A percentile compares a stretch with the other conserved stretches of the same genome.
phyloP scores from a whole-genome alignment of 768 basidiomycete species.

The Termitomyces eurrhizus region DNA sequence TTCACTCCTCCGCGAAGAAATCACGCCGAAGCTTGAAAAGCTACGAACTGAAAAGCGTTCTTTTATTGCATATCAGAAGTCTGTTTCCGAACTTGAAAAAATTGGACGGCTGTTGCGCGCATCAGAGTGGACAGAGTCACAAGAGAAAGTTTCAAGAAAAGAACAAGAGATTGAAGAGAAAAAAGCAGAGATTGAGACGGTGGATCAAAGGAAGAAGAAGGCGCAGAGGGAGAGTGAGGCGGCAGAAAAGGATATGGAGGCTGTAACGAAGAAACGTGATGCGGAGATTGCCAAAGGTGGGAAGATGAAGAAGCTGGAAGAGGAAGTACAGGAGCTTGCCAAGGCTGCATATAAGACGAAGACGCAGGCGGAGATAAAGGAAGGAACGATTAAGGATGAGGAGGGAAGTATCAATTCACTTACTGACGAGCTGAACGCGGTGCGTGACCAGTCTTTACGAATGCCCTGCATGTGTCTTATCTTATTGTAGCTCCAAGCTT shows the following conservation, averaged over 20 bases:
- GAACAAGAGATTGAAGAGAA: slow-evolving; percentile 50
- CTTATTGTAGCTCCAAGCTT: slow-evolving; percentile 46
- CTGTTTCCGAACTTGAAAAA: slow-evolving; percentile 81
- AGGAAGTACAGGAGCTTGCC: slow-evolving; percentile 71
- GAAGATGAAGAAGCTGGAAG: slow-evolving; percentile 82
- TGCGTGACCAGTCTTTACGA: slow-evolving; percentile 26
- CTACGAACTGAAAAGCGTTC: slow-evolving; percentile 86
- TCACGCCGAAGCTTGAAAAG: slow-evolving; percentile 90
- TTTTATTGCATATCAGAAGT: slow-evolving; percentile 88
- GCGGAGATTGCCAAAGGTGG: slow-evolving; percentile 92
- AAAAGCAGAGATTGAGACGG: slow-evolving; percentile 42
- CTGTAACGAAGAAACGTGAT: slow-evolving; percentile 74
- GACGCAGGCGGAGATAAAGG: slow-evolving; percentile 84
- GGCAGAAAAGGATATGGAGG: slow-evolving; percentile 63
- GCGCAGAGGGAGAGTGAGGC: slow-evolving; percentile 50
- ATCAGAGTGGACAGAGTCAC: slow-evolving; percentile 78
- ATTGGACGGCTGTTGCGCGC: slow-evolving; percentile 80
- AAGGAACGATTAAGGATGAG: slow-evolving; percentile 75
- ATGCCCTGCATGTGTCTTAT: neutral
- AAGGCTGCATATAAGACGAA: slow-evolving; percentile 77
- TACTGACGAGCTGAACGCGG: slow-evolving; percentile 57
- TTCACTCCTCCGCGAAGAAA: slow-evolving; percentile 79
- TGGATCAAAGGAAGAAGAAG: slow-evolving; percentile 46
- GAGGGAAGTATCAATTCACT: slow-evolving; percentile 50
- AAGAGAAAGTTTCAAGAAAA: slow-evolving; percentile 49